Percentiles rank a stretch among this genome's conserved stretches.
phyloP scores from a whole-genome alignment of 2,329 filamentous ascomycete species.

The Tolypocladium inflatum region DNA sequence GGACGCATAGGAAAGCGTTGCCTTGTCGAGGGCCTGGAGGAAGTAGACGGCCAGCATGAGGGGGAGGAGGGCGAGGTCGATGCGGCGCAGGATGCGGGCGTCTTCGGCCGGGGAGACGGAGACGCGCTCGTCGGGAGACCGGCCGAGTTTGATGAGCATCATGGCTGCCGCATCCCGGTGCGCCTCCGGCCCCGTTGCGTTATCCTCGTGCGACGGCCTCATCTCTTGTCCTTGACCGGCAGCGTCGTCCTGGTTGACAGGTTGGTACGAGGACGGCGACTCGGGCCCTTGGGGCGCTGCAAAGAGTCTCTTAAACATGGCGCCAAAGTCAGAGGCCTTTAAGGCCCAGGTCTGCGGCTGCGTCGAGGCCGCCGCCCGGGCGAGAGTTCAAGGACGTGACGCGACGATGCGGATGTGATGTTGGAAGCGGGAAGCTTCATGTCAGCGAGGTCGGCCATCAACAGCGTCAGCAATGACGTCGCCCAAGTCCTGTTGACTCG shows the following conservation, averaged over 20 bases:
- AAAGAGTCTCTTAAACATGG: neutral
- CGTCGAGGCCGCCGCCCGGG: neutral
- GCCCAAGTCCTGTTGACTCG: neutral
- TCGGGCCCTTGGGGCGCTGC: neutral
- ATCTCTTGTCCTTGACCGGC: neutral
- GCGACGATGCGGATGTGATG: neutral
- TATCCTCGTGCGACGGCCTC: neutral
- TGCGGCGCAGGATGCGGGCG: conserved; percentile 24
- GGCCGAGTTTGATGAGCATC: conserved; percentile 29
- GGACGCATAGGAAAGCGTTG: conserved; percentile 50
- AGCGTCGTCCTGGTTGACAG: neutral
- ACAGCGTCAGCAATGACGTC: neutral
- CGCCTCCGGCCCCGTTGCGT: neutral
- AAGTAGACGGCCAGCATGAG: conserved; percentile 52
- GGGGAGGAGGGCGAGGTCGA: conserved; percentile 30
- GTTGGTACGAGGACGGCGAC: neutral
- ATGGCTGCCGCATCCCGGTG: conserved; percentile 35
- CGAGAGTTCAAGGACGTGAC: neutral
- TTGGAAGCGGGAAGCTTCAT: neutral
- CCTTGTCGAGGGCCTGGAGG: conserved; percentile 54
- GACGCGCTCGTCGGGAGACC: conserved; percentile 22
- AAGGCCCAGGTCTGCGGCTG: neutral
- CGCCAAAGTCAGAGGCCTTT: neutral
- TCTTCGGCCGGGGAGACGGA: conserved; percentile 22
- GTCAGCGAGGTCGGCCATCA: neutral